These are phyloP conservation scores for Sarocladiaceae sp. DNA, from an alignment of 2,329 filamentous ascomycete species.

Conservation along the genomic window DNA sequence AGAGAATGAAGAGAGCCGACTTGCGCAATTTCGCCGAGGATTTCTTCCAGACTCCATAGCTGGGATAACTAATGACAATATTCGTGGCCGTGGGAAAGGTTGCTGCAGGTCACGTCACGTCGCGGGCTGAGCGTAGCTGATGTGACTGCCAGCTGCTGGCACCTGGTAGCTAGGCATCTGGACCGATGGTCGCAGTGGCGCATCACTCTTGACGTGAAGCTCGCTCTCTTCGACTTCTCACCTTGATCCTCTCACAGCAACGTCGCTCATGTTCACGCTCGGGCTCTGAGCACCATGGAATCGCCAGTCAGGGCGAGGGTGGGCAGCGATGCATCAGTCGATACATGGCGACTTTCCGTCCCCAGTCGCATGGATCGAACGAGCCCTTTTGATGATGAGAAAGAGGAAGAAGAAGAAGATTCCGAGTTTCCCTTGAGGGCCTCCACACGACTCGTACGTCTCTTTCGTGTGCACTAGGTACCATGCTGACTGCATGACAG, in stretches of 20 bases:
- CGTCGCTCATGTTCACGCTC: neutral
- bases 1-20: neutral
- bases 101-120: too few species aligned
- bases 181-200: too few species aligned
- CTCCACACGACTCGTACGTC: conserved; percentile 23
- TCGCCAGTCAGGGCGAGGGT: neutral
- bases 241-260: neutral
- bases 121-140: too few species aligned
- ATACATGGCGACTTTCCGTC: conserved; percentile 30
- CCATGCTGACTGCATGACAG: neutral
- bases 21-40: neutral
- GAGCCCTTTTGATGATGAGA: conserved; percentile 26
- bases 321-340: conserved; percentile 8
- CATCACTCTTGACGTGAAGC: too few species aligned
- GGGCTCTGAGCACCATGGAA: conserved; percentile 4
- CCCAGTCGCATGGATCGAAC: conserved; percentile 29
- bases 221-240: too few species aligned
- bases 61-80: too few species aligned
- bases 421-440: conserved; percentile 23
- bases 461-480: neutral
- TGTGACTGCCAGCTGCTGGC: neutral
- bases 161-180: too few species aligned
- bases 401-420: conserved; percentile 20
- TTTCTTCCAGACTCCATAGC: too few species aligned
- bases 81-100: too few species aligned